Percentiles rank a stretch among this genome's conserved stretches.
phyloP scores from a whole-genome alignment of 495 filamentous ascomycete genomes.

The Daldinia concentrica region DNA sequence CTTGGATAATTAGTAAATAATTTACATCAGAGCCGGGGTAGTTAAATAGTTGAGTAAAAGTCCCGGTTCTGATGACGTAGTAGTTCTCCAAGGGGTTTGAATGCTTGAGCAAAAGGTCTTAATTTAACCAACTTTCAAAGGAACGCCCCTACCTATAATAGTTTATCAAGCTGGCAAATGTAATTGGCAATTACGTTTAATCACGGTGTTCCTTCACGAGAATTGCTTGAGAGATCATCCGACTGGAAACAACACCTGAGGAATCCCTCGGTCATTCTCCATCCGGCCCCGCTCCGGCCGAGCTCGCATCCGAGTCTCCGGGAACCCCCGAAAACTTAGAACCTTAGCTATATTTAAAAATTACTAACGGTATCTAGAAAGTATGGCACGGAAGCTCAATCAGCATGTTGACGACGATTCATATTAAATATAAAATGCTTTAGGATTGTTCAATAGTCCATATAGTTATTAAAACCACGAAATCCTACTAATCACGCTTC shows the following conservation, averaged over 20 bases:
- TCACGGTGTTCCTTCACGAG: background rate
- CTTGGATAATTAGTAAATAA: background rate
- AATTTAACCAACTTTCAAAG: background rate
- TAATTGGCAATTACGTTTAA: background rate
- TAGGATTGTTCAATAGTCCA: background rate
- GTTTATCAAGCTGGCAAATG: background rate
- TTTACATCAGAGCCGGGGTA: conserved; percentile 14
- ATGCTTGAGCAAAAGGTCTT: background rate
- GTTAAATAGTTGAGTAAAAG: background rate
- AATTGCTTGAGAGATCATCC: background rate
- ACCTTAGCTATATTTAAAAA: background rate
- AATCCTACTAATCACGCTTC: no score
- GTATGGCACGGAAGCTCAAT: no score
- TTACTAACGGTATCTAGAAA: no score
- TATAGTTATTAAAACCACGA: background rate
- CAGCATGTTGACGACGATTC: no score
- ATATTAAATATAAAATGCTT: no score
- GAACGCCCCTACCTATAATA: background rate
- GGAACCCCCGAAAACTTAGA: background rate
- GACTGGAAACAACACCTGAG: conserved; percentile 4
- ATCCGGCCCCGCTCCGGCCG: conserved; percentile 19
- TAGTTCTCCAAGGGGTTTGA: background rate
- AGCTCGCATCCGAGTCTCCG: conserved; percentile 12
- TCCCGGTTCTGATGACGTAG: conserved; percentile 18
- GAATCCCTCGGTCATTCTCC: background rate